Evolutionary conservation across 1,139 yeast species (phyloP).

Genomic region (Arxiozyma bovina): DNA sequence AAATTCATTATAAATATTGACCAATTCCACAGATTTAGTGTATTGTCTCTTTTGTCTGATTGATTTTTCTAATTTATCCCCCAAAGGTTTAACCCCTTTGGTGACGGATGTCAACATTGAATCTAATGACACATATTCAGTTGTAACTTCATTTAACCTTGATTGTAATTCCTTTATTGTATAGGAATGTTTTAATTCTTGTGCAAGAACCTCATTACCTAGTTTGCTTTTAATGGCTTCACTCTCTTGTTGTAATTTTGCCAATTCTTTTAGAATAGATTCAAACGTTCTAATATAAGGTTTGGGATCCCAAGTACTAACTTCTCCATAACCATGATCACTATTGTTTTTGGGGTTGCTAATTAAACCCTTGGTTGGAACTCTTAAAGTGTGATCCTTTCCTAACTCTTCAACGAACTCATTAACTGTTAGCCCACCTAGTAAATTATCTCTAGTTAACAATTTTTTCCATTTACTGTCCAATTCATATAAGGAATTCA

Average conservation of each 20-base stretch:
- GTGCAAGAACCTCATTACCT: constrained; percentile 50
- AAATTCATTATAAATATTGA: constrained; percentile 71
- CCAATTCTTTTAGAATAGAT: constrained; percentile 66
- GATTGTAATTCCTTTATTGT: constrained; percentile 53
- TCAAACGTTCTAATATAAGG: constrained; percentile 94
- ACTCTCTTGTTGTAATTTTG: constrained; percentile 50
- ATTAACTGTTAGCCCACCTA: constrained; percentile 60
- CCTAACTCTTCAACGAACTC: constrained; percentile 81
- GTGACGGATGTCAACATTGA: constrained; percentile 51
- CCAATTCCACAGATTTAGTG: constrained; percentile 60
- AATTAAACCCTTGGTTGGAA: constrained; percentile 7
- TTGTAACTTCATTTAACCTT: constrained; percentile 35
- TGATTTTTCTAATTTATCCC: constrained; percentile 63
- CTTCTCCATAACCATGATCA: background rate
- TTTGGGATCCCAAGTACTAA: constrained; percentile 55
- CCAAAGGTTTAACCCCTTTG: constrained; percentile 61
- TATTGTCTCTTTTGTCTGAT: constrained; percentile 74
- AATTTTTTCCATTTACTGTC: constrained; percentile 64
- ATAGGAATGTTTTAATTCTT: constrained; percentile 58
- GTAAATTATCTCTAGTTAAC: constrained; percentile 62
- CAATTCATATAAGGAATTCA: constrained; percentile 42
- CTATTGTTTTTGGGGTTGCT: constrained; percentile 12
- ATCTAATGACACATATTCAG: constrained; percentile 51
- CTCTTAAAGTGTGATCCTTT: constrained; percentile 50
- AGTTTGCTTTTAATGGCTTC: constrained; percentile 32